Percentiles rank a stretch among this genome's conserved stretches.
phyloP scores from a whole-genome alignment of 139 green algal species.

The Chlorella sp. region DNA sequence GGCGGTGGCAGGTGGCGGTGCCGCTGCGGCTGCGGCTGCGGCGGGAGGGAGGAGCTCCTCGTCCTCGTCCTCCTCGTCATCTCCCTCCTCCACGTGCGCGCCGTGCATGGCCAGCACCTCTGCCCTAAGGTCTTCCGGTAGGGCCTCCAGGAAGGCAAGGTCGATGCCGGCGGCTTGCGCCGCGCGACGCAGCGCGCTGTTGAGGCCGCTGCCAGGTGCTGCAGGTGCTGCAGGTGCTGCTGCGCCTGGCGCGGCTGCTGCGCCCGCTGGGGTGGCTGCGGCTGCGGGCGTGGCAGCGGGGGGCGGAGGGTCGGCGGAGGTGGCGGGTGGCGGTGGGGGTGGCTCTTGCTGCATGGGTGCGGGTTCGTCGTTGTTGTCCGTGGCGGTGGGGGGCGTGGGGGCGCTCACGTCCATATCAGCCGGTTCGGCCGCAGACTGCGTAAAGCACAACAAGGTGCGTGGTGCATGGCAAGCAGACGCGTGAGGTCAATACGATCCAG shows the following conservation, averaged over 20 bases:
- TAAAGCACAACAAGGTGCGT: too few species aligned
- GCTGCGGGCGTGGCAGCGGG: background rate
- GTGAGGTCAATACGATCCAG: too few species aligned
- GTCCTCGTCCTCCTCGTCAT: background rate
- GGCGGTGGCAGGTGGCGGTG: background rate
- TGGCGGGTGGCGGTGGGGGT: too few species aligned
- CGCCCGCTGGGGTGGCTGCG: conserved; percentile 1
- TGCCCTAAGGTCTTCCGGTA: conserved; percentile 58
- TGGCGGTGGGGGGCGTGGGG: too few species aligned
- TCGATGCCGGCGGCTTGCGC: conserved; percentile 56
- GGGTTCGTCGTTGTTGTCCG: too few species aligned
- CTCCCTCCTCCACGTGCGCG: conserved; percentile 10
- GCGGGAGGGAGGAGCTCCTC: background rate
- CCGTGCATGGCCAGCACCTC: conserved; percentile 62
- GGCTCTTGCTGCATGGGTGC: too few species aligned
- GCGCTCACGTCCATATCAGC: too few species aligned
- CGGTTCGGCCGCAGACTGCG: too few species aligned
- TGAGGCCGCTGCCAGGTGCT: background rate
- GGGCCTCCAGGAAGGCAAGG: conserved; percentile 64
- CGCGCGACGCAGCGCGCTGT: background rate
- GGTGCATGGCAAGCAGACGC: too few species aligned
- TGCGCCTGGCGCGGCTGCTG: conserved; percentile 7
- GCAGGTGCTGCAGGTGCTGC: conserved; percentile 4
- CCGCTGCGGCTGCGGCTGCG: conserved; percentile 1
- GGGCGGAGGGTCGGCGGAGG: too few species aligned